Percentiles rank a stretch among this genome's conserved stretches.
Evolutionary conservation across 164 flowering plant genomes (phyloP).

Genomic region (Stephania japonica): DNA sequence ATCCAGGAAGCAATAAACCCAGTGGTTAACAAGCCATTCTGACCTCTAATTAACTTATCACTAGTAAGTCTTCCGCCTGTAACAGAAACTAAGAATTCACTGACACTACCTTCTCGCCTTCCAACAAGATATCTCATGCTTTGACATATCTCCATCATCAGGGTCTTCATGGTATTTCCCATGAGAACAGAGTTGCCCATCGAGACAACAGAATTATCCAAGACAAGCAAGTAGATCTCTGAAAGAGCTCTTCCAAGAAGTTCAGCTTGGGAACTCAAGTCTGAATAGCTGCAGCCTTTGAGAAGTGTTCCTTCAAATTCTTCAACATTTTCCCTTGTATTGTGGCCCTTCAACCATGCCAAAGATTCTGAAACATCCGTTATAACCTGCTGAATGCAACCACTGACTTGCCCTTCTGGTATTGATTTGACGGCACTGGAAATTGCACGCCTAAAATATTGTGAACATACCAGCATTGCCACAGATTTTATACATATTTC

Average conservation of each 20-base stretch:
- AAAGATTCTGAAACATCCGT: constrained; percentile 60
- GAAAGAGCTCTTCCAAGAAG: constrained; percentile 58
- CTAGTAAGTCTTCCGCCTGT: constrained; percentile 22
- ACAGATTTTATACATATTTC: constrained; percentile 44
- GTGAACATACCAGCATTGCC: constrained; percentile 43
- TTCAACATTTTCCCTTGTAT: constrained; percentile 20
- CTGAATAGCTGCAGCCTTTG: constrained; percentile 6
- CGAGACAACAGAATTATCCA: constrained; percentile 58
- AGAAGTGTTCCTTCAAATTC: constrained; percentile 15
- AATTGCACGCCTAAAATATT: constrained; percentile 49
- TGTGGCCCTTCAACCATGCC: constrained; percentile 51
- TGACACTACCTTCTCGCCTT: constrained; percentile 22
- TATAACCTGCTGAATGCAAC: constrained; percentile 40
- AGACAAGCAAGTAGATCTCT: constrained; percentile 54
- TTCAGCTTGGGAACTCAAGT: constrained; percentile 35
- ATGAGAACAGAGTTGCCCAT: constrained; percentile 55
- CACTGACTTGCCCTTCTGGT: constrained; percentile 91
- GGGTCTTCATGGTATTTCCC: constrained; percentile 48
- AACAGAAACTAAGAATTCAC: constrained; percentile 34
- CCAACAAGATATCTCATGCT: constrained; percentile 39
- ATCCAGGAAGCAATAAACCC: constrained; percentile 34
- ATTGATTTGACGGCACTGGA: constrained; percentile 47
- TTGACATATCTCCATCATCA: constrained; percentile 43
- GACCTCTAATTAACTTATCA: constrained; percentile 9
- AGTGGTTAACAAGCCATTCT: constrained; percentile 5